Percentiles rank a stretch among this genome's conserved stretches.
Conservation (phyloP, 345 rosid genomes). For the Atalantia buxifolia region DNA sequence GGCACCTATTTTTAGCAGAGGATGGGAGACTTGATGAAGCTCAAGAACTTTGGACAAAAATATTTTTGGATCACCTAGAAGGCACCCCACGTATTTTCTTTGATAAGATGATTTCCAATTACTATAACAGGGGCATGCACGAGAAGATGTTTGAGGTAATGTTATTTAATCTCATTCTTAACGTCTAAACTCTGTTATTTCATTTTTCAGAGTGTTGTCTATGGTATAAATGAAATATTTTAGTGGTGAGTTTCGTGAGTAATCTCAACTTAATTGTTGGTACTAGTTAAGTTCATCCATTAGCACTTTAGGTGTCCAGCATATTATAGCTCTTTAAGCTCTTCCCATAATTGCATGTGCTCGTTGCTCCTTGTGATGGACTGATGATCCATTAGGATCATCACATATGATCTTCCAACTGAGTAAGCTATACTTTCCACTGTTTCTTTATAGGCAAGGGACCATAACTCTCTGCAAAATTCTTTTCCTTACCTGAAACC, state of each 20-base stretch:
- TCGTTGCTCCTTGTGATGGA: background rate
- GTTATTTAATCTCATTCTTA: background rate
- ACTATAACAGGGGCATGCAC: constrained; percentile 74
- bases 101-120: constrained; percentile 69
- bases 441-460: background rate
- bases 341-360: background rate
- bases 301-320: too few relatives aligned
- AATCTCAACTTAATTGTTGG: background rate
- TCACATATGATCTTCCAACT: background rate
- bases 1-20: constrained; percentile 81
- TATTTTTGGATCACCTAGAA: constrained; percentile 65
- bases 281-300: background rate
- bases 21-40: constrained; percentile 90
- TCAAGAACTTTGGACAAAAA: constrained; percentile 75
- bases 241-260: background rate
- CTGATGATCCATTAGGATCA: background rate
- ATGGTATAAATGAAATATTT: background rate
- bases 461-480: background rate
- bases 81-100: constrained; percentile 74
- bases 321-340: background rate
- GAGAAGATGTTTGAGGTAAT: constrained; percentile 83
- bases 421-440: background rate
- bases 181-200: background rate
- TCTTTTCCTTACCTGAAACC: background rate
- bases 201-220: background rate